Percentiles rank a stretch among this genome's conserved stretches.
Evolutionary conservation across 1,284 basidiomycete species (phyloP).

Genomic region (Ganoderma sp.): DNA sequence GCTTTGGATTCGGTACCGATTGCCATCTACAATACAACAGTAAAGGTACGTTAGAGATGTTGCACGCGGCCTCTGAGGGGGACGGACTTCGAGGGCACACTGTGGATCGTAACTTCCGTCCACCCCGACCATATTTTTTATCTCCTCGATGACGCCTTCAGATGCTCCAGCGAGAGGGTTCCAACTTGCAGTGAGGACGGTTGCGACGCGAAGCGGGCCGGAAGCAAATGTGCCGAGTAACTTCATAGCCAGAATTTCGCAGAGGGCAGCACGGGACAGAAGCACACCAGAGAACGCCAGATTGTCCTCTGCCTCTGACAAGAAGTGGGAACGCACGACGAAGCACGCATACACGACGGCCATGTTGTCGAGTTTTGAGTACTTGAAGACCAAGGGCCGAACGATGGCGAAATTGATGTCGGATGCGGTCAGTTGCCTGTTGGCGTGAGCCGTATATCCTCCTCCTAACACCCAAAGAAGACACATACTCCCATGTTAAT

Average conservation of each 20-base stretch:
- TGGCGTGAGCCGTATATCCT: conserved; percentile 4
- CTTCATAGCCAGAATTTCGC: conserved; percentile 87
- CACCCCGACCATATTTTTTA: conserved; percentile 59
- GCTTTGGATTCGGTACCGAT: conserved; percentile 82
- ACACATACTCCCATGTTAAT: conserved; percentile 75
- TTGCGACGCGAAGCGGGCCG: conserved; percentile 74
- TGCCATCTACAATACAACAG: conserved; percentile 66
- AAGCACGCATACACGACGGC: conserved; percentile 78
- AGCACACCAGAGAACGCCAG: conserved; percentile 80
- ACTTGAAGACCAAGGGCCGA: conserved; percentile 80
- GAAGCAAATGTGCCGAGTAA: conserved; percentile 76
- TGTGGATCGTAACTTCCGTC: conserved; percentile 66
- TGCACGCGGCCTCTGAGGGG: background rate
- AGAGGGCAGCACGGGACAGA: conserved; percentile 72
- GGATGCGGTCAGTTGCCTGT: conserved; percentile 77
- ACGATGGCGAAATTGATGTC: conserved; percentile 86
- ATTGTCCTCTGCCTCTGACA: conserved; percentile 60
- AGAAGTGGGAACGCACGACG: conserved; percentile 64
- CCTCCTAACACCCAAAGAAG: background rate
- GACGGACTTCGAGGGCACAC: conserved; percentile 79
- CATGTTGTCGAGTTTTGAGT: conserved; percentile 76
- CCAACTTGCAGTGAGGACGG: conserved; percentile 80
- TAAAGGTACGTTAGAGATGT: conserved; percentile 3
- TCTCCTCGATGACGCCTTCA: conserved; percentile 64
- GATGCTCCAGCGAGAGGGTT: conserved; percentile 83